Evolutionary conservation across 2,329 filamentous ascomycete species (phyloP).

Genomic region (Fusarium sp.): DNA sequence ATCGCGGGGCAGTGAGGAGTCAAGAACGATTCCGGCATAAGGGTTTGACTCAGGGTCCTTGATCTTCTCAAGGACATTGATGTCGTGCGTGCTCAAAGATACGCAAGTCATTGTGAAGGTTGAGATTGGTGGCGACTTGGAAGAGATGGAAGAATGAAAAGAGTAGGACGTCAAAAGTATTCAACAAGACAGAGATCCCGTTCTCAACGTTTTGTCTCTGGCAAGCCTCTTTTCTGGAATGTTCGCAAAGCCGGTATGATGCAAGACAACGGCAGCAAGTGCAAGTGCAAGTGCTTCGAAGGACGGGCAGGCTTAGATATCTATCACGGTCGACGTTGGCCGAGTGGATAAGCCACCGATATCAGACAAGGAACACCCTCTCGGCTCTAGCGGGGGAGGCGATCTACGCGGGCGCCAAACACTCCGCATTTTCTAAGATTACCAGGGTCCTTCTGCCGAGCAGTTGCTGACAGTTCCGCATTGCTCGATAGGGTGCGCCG

Average conservation of each 20-base stretch:
- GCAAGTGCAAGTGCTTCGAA: slow-evolving; percentile 11
- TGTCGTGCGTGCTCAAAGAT: slow-evolving; percentile 67
- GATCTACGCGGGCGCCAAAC: slow-evolving; percentile 10
- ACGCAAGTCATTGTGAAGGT: slow-evolving; percentile 58
- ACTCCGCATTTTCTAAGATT: slow-evolving; percentile 19
- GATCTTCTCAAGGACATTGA: slow-evolving; percentile 74
- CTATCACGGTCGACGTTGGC: slow-evolving; percentile 13
- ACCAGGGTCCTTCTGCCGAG: slow-evolving; percentile 30
- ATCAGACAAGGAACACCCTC: slow-evolving; percentile 9
- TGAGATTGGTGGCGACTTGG: slow-evolving; percentile 19
- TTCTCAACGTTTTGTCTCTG: background rate
- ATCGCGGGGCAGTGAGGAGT: slow-evolving; percentile 66
- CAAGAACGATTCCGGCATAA: slow-evolving; percentile 64
- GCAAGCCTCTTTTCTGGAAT: slow-evolving; percentile 11
- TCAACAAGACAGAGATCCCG: slow-evolving; percentile 7
- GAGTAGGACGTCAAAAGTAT: background rate
- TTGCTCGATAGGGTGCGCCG: slow-evolving; percentile 21
- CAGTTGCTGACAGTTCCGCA: slow-evolving; percentile 36
- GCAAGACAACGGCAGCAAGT: slow-evolving; percentile 15
- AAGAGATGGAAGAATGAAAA: background rate
- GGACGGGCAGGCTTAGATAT: slow-evolving; percentile 27
- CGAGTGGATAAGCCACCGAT: slow-evolving; percentile 24
- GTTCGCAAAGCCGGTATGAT: slow-evolving; percentile 10
- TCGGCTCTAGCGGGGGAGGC: slow-evolving; percentile 37
- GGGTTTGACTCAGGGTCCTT: slow-evolving; percentile 74